Evolutionary conservation across 2,329 filamentous ascomycete genomes (phyloP).

Genomic region (Colletotrichum coccodes): DNA sequence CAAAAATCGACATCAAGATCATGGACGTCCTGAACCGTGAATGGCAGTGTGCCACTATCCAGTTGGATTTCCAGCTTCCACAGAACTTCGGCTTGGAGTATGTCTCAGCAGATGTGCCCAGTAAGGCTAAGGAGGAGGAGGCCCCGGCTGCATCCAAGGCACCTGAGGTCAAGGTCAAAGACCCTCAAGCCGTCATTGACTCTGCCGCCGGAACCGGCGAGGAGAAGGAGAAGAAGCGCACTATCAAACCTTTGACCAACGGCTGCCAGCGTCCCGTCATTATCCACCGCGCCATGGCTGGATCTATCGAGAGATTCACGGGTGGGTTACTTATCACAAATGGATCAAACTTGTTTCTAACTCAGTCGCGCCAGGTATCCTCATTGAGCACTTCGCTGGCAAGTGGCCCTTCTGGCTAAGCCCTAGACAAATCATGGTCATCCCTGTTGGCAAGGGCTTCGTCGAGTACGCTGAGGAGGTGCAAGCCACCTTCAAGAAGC

Average conservation of each 20-base stretch:
- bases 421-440: slow-evolving; percentile 76
- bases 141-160: slow-evolving; percentile 39
- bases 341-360: not conserved
- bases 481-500: slow-evolving; percentile 72
- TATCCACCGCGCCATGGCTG: slow-evolving; percentile 87
- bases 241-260: slow-evolving; percentile 64
- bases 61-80: slow-evolving; percentile 81
- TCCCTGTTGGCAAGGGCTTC: slow-evolving; percentile 74
- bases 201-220: slow-evolving; percentile 54
- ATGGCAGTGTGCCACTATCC: slow-evolving; percentile 92
- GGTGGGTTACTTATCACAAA: not conserved
- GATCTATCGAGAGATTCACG: slow-evolving; percentile 63
- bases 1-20: slow-evolving; percentile 98
- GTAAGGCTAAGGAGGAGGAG: slow-evolving; percentile 46
- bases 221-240: slow-evolving; percentile 46
- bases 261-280: slow-evolving; percentile 86
- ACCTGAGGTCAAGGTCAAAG: slow-evolving; percentile 46
- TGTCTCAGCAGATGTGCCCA: slow-evolving; percentile 73
- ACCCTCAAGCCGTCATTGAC: slow-evolving; percentile 39
- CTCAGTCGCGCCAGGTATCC: slow-evolving; percentile 71
- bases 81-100: slow-evolving; percentile 85
- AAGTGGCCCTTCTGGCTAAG: slow-evolving; percentile 93
- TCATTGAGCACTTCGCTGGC: slow-evolving; percentile 85
- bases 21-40: slow-evolving; percentile 82
- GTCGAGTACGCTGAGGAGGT: slow-evolving; percentile 82